Base-by-base conservation (phyloP, 257 asterid genomes). In the Coffea canephora region DNA sequence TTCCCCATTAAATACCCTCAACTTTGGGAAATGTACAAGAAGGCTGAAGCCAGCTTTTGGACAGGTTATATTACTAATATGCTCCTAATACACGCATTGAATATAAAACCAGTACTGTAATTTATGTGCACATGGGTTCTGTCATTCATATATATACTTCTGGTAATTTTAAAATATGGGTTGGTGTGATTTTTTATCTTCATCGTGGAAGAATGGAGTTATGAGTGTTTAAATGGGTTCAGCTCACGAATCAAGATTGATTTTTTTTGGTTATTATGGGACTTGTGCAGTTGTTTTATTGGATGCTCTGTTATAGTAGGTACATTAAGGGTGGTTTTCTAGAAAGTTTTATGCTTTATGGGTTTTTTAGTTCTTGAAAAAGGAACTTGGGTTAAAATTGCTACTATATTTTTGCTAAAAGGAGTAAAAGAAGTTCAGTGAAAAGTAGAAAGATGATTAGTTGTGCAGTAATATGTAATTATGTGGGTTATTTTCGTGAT, bases 21-120 rank as follows among this genome's bases (percentile, higher is more conserved):
- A 80, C 80, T 91, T 78, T 93, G 96, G 96, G 91, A 91, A 90
- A 90, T 93, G 94, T 93, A 93, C 88, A 93, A 93, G 90, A 93
- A 91, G 78, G 91, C 95, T 41, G 73, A 83, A 82, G 91, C 96
- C 75, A 90, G 95, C 82, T 91, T 93, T 73, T 93, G 94, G 95
- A 89, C 96, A 36, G 95, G 92, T 91, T 67, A 34, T 75, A 8
- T 46, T 72, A 3, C 23, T 23, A 14, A 48, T 72, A 72, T 49
- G 8, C 8, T 12, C 21, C 8, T 6, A 13, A 9, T 15, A 13
- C 71, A 34, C 39, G 18, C 27, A 21, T 27, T 67, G 31, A 39
- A 31, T 46, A 46, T 80, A 12, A 14, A 1, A 13, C 12, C 43
- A 39, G 43, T 15, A 41, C 13, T 23, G 18, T 19, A 19, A 69